Base-by-base conservation (phyloP, 2,329 filamentous ascomycete genomes). In the Penicillium rolfsii region DNA sequence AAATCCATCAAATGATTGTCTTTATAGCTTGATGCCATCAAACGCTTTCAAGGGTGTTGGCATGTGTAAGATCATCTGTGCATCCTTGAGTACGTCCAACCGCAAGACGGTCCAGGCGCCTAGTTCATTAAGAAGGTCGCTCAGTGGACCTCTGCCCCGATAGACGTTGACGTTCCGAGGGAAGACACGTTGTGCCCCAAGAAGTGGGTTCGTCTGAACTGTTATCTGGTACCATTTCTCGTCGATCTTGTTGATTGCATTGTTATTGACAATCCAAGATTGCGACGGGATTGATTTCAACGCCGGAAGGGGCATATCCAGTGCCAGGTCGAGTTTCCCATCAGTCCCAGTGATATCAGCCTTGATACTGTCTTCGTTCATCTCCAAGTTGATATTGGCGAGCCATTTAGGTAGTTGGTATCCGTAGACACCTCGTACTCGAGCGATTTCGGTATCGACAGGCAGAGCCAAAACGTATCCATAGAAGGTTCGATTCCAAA, bases 381-480 rank as follows among this genome's bases (percentile, higher is more conserved):
- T 64, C 24, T 64, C 59, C 22, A 64, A 9, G n/a, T 55, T 59
- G 33, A 64, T 64, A 16, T 55, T 55, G 38, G 62, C 59, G 4
- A 64, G 59, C 59, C 62, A 64, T 56, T 64, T 64, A 1, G 62
- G 62, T 1, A 64, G 30, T 59, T 64, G 62, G 49, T 64, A 64
- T 64, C 62, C 62, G 48, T 64, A 64, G 33, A 64, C 56, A 41
- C 62, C 62, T 5, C 62, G 46, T 24, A 64, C 62, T 59, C 62
- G 59, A 59, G 62, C 62, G 9, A 64, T 64, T 16, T 64, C 62
- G 8, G 62, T 64, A 57, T 64, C 46, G n/a, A 64, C 62, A 14
- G 62, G 62, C 46, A 64, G 56, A 57, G 62, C 62, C 46, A 64
- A 36, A 2, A 64, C 62, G 30, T 64, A 62, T 33, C 62, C 62